A percentile compares a stretch with the other conserved stretches of the same genome.
phyloP scores from a whole-genome alignment of 495 filamentous ascomycete species.

The Amniculicola lignicola region DNA sequence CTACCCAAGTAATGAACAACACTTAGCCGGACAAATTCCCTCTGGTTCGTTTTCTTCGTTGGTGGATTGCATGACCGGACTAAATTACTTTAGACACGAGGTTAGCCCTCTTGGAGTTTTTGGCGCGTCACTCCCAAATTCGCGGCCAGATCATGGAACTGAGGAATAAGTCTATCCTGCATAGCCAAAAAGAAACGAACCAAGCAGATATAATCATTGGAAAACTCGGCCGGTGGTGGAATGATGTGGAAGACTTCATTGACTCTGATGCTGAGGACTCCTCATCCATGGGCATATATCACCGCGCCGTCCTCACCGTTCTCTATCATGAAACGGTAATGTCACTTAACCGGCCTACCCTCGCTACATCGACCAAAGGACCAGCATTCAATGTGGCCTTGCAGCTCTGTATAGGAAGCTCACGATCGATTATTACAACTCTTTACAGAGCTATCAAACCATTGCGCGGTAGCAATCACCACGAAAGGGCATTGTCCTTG shows the following conservation, averaged over 20 bases:
- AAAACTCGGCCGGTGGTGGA: constrained; percentile 48
- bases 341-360: constrained; percentile 47
- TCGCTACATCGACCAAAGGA: constrained; percentile 41
- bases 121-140: constrained; percentile 47
- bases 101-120: constrained; percentile 40
- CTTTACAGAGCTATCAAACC: constrained; percentile 11
- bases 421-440: constrained; percentile 43
- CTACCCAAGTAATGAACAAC: constrained; percentile 38
- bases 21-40: not conserved
- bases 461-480: not conserved
- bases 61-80: not conserved
- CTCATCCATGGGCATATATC: constrained; percentile 6
- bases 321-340: constrained; percentile 48
- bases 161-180: constrained; percentile 48
- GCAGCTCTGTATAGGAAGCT: constrained; percentile 47
- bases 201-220: constrained; percentile 44
- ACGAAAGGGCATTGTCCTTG: constrained; percentile 24
- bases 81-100: constrained; percentile 14
- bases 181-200: constrained; percentile 40
- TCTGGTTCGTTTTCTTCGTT: not conserved
- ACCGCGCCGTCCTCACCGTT: constrained; percentile 42
- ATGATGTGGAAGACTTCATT: constrained; percentile 48
- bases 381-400: constrained; percentile 47
- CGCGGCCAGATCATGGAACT: constrained; percentile 47
- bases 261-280: constrained; percentile 33